phyloP scores from a whole-genome alignment of 2,329 filamentous ascomycete species.

The Aspergillus felis region DNA sequence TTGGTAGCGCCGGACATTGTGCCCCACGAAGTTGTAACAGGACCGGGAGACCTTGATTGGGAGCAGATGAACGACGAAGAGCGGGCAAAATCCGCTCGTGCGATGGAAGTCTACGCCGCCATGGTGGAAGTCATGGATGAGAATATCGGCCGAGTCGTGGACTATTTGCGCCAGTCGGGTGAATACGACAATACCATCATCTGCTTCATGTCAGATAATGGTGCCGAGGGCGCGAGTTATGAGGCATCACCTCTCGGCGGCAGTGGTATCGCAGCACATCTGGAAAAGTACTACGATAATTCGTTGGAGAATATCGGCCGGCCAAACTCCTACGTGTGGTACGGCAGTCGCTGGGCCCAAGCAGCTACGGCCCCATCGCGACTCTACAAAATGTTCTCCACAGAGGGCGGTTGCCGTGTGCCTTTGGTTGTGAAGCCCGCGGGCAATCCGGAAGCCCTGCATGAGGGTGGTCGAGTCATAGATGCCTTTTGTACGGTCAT shows the following conservation, averaged over 20 bases:
- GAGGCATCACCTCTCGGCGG: constrained; percentile 57
- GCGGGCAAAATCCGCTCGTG: constrained; percentile 38
- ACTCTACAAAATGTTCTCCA: constrained; percentile 49
- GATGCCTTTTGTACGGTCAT: constrained; percentile 52
- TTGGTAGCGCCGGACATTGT: constrained; percentile 39
- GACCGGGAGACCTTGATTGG: constrained; percentile 35
- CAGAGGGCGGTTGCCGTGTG: constrained; percentile 51
- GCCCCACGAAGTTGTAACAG: constrained; percentile 36
- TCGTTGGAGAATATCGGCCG: constrained; percentile 56
- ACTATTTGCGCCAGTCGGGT: constrained; percentile 44
- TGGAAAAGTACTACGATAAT: constrained; percentile 58
- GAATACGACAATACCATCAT: constrained; percentile 50
- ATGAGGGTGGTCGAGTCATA: constrained; percentile 38
- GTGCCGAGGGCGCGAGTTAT: constrained; percentile 51
- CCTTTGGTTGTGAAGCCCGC: constrained; percentile 50
- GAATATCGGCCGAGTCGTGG: constrained; percentile 45
- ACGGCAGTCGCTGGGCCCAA: constrained; percentile 55
- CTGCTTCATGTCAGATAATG: constrained; percentile 50
- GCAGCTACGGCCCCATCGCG: constrained; percentile 50
- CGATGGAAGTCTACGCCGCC: constrained; percentile 50
- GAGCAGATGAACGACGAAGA: constrained; percentile 36
- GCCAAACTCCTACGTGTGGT: constrained; percentile 58
- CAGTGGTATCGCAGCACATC: constrained; percentile 51
- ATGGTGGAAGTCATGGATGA: constrained; percentile 49
- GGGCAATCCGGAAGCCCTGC: constrained; percentile 16